Conservation (phyloP, 2,329 filamentous ascomycete species). For the Ceratocystis albifundus region DNA sequence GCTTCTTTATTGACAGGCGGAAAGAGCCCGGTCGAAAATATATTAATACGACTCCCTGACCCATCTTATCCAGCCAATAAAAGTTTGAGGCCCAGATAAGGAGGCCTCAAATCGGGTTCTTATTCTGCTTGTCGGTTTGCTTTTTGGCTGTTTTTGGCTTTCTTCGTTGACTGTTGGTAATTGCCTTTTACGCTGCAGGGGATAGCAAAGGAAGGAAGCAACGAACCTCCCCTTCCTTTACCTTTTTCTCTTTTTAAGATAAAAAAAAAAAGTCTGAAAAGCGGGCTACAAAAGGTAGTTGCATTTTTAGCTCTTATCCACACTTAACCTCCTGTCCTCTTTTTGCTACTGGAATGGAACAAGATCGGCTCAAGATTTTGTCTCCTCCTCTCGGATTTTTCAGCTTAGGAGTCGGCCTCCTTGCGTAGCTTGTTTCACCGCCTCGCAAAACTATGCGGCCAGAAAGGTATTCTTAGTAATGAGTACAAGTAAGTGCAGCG, state of each 20-base stretch:
- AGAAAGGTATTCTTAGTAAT: no score
- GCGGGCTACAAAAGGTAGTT: neutral
- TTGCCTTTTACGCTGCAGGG: neutral
- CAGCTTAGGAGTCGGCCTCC: slow-evolving; percentile 9
- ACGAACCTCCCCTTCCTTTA: neutral
- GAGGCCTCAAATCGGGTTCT: slow-evolving; percentile 4
- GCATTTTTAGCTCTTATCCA: slow-evolving; percentile 3
- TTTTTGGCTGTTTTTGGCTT: no score
- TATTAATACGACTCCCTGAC: neutral
- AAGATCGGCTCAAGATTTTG: slow-evolving; percentile 4
- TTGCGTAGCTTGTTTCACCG: slow-evolving; percentile 4
- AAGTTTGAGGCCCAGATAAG: slow-evolving; percentile 9
- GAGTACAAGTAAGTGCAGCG: neutral
- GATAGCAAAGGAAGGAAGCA: neutral
- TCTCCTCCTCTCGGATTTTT: slow-evolving; percentile 11
- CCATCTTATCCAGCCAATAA: slow-evolving; percentile 6
- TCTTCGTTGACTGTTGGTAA: neutral
- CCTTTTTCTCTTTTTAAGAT: no score
- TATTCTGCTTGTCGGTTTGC: neutral
- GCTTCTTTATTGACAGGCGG: slow-evolving; percentile 2
- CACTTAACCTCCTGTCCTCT: slow-evolving; percentile 3
- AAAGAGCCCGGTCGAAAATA: slow-evolving; percentile 8
- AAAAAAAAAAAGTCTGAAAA: neutral
- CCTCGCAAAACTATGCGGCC: neutral
- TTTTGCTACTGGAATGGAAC: slow-evolving; percentile 12